Base-by-base conservation (phyloP, 2,329 filamentous ascomycete species). In the Ceratocystiopsis minuta region DNA sequence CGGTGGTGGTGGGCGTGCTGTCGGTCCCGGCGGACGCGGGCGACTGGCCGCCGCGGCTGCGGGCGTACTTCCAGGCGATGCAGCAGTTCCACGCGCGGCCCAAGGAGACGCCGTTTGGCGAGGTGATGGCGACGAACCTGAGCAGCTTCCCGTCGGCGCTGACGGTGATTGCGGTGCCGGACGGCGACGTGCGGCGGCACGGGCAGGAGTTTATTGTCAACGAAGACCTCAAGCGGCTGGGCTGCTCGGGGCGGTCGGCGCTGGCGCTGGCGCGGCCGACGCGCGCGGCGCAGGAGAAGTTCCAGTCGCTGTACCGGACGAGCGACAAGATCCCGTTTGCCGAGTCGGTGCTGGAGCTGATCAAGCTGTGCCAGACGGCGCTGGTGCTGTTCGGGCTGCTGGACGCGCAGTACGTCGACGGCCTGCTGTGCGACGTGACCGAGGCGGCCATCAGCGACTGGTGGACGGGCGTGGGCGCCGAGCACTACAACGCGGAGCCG, bases 391-490 rank as follows among this genome's bases (percentile, higher is more conserved):
- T 95, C 58, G 83, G 80, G 42, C 85, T 87, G 56, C 65, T 96
- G 6, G 78, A 83, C n/a, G 71, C 79, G 28, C 82, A 87, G 49
- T 96, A 93, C 55, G 82, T 84, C 9, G 90, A 98, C 53, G 90
- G 90, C 0, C 62, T 95, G 18, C 70, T 98, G 3, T 98, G 90
- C 57, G 90, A 98, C 60, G 68, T 90, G 36, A 96, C 90, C 0
- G 90, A 98, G 57, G 78, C 72, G 47, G 85, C 87, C 2, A 76
- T 96, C 51, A 80, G 78, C 47, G 83, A 95, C 57, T 98, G 90
- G 90, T 96, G 90, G 90, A 78, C 82, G 1, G 84, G 94, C 53
- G 80, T 95, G 45, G 90, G 90, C 2, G 79, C 78, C 0, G 88
- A 96, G 50, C 79, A 90, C 53, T 95, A 88, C 64, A 92, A 88